These are phyloP conservation scores for Sclerospora graminicola DNA, from an alignment of 352 stramenopile species.

Conservation along the genomic window DNA sequence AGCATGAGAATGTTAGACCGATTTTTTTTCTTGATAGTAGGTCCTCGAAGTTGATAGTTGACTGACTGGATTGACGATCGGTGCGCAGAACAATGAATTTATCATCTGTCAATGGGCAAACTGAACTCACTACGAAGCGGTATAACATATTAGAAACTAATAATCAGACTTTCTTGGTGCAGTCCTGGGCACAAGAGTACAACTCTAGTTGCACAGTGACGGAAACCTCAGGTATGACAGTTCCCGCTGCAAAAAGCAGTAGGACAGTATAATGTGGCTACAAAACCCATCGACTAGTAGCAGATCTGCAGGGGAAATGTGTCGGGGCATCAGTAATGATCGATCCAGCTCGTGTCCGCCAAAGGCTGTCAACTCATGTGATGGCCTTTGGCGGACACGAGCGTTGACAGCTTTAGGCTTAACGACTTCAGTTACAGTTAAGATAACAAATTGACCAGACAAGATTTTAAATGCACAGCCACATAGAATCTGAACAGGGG, in stretches of 20 bases:
- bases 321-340: too few relatives aligned
- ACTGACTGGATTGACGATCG: neutral
- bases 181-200: conserved; percentile 5
- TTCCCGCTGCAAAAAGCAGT: neutral
- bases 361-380: too few relatives aligned
- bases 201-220: neutral
- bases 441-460: too few relatives aligned
- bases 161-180: neutral
- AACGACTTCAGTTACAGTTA: too few relatives aligned
- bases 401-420: too few relatives aligned
- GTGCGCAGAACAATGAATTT: conserved; percentile 5
- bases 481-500: too few relatives aligned
- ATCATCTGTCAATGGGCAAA: neutral
- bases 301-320: too few relatives aligned
- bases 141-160: conserved; percentile 1
- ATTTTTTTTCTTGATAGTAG: too few relatives aligned
- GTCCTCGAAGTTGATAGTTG: neutral
- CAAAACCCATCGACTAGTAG: neutral
- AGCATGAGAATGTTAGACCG: neutral
- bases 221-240: neutral
- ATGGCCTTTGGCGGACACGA: too few relatives aligned
- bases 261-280: conserved; percentile 2
- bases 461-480: too few relatives aligned
- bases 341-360: too few relatives aligned
- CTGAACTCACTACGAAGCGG: neutral